A percentile compares a stretch with the other conserved stretches of the same genome.
Evolutionary conservation across 306 rosid genomes (phyloP).

Genomic region (Pterocarpus santalinus): DNA sequence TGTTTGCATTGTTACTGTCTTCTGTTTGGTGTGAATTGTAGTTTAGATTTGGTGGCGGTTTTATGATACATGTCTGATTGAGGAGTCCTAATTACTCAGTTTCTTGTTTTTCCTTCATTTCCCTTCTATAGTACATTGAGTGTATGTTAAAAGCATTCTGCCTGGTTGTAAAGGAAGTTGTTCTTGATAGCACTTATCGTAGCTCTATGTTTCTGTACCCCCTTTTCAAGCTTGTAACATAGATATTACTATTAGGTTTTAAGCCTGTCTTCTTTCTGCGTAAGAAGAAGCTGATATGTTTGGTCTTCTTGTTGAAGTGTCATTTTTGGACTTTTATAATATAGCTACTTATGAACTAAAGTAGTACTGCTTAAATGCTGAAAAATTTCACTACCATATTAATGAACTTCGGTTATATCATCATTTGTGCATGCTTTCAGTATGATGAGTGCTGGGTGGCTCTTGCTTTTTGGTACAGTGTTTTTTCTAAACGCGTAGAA

Average conservation of each 20-base stretch:
- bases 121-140: conserved; percentile 4
- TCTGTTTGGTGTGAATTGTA: conserved; percentile 44
- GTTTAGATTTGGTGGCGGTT: conserved; percentile 47
- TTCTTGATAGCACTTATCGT: conserved; percentile 30
- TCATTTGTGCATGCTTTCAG: neutral
- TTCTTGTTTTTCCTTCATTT: neutral
- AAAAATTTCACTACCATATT: neutral
- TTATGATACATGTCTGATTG: conserved; percentile 45
- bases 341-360: neutral
- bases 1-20: conserved; percentile 39
- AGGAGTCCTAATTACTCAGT: conserved; percentile 35
- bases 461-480: neutral
- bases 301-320: neutral
- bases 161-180: conserved; percentile 45
- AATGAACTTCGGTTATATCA: neutral
- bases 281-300: neutral
- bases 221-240: conserved; percentile 2
- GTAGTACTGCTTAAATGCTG: neutral
- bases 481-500: neutral
- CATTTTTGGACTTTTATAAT: neutral
- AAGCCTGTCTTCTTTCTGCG: conserved; percentile 2
- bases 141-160: conserved; percentile 24
- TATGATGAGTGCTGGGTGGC: neutral
- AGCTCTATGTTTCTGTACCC: conserved; percentile 1
- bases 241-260: neutral